Conservation (phyloP, 208 protist species). For the Angomonas deanei region DNA sequence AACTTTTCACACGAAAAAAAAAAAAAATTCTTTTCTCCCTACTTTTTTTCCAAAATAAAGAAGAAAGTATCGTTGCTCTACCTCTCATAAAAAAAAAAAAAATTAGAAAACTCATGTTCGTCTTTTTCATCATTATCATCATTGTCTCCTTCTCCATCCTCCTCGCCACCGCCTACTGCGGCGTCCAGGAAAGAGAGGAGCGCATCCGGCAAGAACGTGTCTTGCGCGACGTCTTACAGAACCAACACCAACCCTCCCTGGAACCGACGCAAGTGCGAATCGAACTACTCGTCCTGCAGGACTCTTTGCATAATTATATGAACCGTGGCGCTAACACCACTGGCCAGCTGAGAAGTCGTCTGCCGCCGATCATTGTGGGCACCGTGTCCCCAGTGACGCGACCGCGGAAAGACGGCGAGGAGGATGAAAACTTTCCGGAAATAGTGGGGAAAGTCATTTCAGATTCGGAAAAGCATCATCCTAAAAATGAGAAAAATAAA, state of each 20-base stretch:
- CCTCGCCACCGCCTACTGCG: neutral
- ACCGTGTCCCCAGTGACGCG: too few species aligned
- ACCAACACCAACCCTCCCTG: neutral
- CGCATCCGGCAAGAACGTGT: neutral
- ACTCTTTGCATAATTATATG: constrained; percentile 1
- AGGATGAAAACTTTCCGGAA: neutral
- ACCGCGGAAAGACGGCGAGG: neutral
- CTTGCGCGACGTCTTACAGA: neutral
- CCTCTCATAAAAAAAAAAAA: constrained; percentile 1
- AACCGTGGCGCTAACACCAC: neutral
- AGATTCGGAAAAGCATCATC: neutral
- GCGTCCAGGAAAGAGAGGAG: neutral
- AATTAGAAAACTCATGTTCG: neutral
- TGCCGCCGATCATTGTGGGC: neutral
- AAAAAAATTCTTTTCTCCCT: too few species aligned
- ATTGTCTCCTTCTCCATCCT: neutral
- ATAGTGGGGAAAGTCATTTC: neutral
- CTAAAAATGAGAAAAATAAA: neutral
- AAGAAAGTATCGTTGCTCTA: too few species aligned
- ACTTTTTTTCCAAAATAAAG: too few species aligned
- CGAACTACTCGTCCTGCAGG: neutral
- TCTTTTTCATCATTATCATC: constrained; percentile 1
- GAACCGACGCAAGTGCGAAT: neutral
- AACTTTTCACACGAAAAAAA: too few species aligned
- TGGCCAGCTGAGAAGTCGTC: neutral